Evolutionary conservation across 2,329 filamentous ascomycete genomes (phyloP).

Genomic region (Penicillium italicum): DNA sequence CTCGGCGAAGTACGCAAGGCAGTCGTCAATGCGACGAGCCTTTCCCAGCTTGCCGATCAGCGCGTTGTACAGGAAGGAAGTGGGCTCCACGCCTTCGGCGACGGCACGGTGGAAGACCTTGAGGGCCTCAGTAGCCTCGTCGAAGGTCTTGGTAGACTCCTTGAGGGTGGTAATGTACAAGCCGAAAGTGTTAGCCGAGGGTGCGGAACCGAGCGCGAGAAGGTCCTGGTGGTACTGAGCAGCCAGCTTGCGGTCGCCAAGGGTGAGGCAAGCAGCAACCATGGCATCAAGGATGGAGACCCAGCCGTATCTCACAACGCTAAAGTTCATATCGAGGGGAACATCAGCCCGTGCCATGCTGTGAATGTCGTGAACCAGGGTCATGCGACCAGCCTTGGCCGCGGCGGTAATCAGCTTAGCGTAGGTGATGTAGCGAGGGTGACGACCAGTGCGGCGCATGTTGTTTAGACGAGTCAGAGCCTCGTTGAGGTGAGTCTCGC

Average conservation of each 20-base stretch:
- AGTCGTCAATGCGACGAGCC: slow-evolving; percentile 95
- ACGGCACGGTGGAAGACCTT: slow-evolving; percentile 96
- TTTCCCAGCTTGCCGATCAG: slow-evolving; percentile 98
- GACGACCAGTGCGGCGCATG: slow-evolving; percentile 85
- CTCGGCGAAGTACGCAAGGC: slow-evolving; percentile 94
- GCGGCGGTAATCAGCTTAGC: slow-evolving; percentile 91
- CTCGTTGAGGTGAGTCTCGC: slow-evolving; percentile 71
- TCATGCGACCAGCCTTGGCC: slow-evolving; percentile 77
- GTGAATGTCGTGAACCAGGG: slow-evolving; percentile 79
- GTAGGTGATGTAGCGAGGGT: slow-evolving; percentile 94
- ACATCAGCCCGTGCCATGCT: slow-evolving; percentile 86
- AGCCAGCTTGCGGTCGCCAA: slow-evolving; percentile 75
- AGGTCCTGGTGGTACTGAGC: slow-evolving; percentile 89
- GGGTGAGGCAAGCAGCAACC: slow-evolving; percentile 84
- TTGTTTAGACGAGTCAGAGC: slow-evolving; percentile 82
- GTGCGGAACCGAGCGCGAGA: slow-evolving; percentile 81
- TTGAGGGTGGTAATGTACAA: slow-evolving; percentile 99
- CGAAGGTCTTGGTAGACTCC: slow-evolving; percentile 94
- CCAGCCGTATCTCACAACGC: slow-evolving; percentile 90
- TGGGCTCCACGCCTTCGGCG: slow-evolving; percentile 89
- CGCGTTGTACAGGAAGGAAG: slow-evolving; percentile 96
- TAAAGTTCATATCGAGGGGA: slow-evolving; percentile 77
- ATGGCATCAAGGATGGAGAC: slow-evolving; percentile 93
- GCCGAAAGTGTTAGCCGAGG: slow-evolving; percentile 95
- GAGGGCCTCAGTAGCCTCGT: slow-evolving; percentile 93